These are phyloP conservation scores for Haplosporangium sp. DNA, from an alignment of 371 early-diverging fungal genomes.

Conservation along the genomic window DNA sequence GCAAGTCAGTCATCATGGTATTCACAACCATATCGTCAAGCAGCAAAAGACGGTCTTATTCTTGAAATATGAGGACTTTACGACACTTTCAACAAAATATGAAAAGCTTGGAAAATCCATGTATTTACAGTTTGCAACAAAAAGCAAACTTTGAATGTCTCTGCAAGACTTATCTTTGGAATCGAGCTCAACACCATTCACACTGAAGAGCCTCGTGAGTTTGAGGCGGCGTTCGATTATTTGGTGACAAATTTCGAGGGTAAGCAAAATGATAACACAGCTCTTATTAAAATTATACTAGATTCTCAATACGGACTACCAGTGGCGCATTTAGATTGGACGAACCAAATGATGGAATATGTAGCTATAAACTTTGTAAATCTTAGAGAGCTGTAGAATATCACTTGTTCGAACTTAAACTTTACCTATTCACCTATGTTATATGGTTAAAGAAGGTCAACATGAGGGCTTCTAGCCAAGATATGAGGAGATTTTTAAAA, in stretches of 20 bases:
- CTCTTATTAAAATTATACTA: no score
- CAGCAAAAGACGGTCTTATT: constrained; percentile 32
- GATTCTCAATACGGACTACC: background rate
- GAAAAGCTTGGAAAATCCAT: constrained; percentile 8
- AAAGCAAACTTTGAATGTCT: constrained; percentile 40
- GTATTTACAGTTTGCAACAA: constrained; percentile 23
- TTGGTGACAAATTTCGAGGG: constrained; percentile 29
- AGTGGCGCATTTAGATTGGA: constrained; percentile 46
- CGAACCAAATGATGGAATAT: constrained; percentile 50
- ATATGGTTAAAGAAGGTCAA: constrained; percentile 48
- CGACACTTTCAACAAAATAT: constrained; percentile 12
- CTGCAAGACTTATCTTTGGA: constrained; percentile 48
- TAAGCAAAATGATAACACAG: no score
- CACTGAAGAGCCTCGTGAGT: constrained; percentile 35
- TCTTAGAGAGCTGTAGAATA: constrained; percentile 26
- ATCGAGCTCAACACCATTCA: constrained; percentile 26
- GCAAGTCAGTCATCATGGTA: constrained; percentile 75
- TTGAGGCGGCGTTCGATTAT: constrained; percentile 49
- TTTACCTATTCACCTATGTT: constrained; percentile 25
- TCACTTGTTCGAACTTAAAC: constrained; percentile 33
- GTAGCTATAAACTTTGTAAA: constrained; percentile 32
- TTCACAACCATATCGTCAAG: constrained; percentile 80
- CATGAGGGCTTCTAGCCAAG: constrained; percentile 43
- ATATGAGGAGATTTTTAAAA: constrained; percentile 42
- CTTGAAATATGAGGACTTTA: constrained; percentile 22